Conservation (phyloP, 2,329 filamentous ascomycete species). For the Cercospora sp. region DNA sequence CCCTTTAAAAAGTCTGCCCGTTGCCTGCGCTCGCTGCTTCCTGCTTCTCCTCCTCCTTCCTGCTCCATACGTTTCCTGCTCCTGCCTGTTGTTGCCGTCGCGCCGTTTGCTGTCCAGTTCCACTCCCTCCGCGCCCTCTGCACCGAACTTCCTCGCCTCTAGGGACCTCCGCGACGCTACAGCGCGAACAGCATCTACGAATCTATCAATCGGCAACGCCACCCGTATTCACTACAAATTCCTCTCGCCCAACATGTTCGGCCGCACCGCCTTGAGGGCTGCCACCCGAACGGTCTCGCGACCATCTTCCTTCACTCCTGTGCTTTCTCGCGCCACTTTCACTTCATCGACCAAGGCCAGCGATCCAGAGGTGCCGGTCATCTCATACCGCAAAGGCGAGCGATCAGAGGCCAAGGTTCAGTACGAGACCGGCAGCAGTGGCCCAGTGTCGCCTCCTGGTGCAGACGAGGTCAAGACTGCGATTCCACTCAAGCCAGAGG, state of each 20-base stretch:
- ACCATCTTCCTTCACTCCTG: conserved; percentile 20
- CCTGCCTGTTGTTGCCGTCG: not conserved
- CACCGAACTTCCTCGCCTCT: not conserved
- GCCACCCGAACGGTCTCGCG: conserved; percentile 22
- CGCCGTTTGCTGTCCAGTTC: not conserved
- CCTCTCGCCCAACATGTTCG: conserved; percentile 23
- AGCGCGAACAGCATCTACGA: not conserved
- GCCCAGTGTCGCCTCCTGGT: conserved; percentile 39
- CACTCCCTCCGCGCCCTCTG: not conserved
- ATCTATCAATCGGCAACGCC: not conserved
- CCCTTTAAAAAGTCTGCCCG: not conserved
- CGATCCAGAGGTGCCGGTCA: conserved; percentile 36
- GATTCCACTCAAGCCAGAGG: conserved; percentile 36
- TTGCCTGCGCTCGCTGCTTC: not conserved
- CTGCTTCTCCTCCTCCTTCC: not conserved
- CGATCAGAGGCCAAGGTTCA: conserved; percentile 35
- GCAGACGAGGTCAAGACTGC: conserved; percentile 37
- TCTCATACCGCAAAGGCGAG: conserved; percentile 37
- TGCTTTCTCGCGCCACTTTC: conserved; percentile 30
- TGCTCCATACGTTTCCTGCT: not conserved
- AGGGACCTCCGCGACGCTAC: not conserved
- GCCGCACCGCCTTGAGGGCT: conserved; percentile 24
- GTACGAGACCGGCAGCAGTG: conserved; percentile 26
- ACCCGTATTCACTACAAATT: not conserved
- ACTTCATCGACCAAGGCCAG: conserved; percentile 27